Base-by-base conservation (phyloP, 768 basidiomycete genomes). In the Hysterangium stoloniferum region DNA sequence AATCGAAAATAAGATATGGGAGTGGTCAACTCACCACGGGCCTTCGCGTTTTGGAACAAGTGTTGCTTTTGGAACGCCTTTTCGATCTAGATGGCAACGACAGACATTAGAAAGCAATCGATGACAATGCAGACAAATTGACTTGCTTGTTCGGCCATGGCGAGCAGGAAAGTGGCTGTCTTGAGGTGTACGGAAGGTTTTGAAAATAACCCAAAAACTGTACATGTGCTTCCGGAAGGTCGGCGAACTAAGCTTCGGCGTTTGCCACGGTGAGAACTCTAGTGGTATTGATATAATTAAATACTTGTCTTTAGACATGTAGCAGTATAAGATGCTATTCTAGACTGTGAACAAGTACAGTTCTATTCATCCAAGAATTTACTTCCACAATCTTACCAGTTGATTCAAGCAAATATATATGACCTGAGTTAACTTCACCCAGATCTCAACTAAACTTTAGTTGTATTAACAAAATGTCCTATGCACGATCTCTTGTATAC, bases 31-130 rank as follows among this genome's bases (percentile, higher is more conserved):
- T 64, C 70, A 94, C 92, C 88, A 64, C 83, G 84, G 59, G 80
- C 75, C 79, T 98, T 98, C 68, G 89, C 77, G 72, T 95, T 95
- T 72, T 95, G 92, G 82, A 99, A 99, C 67, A 99, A 79, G 66
- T 84, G 78, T 70, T 99, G 96, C 76, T 96, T 96, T 73, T 96
- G 94, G 77, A 77, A 99, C 56, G 90, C 88, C 73, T 95, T 96
- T 73, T 98, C 94, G 66, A 94, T 82, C 86, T 97, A 15, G 51
- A 56, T 44, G 45, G 40, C 52, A 48, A 44, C 35, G 52, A 48
- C 50, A 44, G 25, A n/a, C n/a, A 15, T 52, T 27, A 28, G 35
- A 24, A 22, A 7, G n/a, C 12, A 13, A 12, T 9, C 25, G 13
- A 22, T 17, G 28, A 45, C 22, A n/a, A 35, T 2, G 37, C 29